Evolutionary conservation across 75 land plant species (phyloP).

Genomic region (Pinus tabuliformis): DNA sequence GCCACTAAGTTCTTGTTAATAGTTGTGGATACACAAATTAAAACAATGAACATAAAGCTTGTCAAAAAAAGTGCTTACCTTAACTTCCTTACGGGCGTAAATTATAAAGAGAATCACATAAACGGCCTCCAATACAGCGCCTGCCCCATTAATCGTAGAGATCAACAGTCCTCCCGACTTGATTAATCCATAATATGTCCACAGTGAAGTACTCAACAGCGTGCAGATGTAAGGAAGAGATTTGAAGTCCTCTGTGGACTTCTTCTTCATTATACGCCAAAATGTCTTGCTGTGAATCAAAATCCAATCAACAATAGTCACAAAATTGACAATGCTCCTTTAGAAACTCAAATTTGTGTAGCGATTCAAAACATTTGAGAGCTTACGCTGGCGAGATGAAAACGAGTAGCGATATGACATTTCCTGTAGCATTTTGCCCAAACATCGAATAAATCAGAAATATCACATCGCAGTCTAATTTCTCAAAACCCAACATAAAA

Average conservation of each 20-base stretch:
- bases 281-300: slow-evolving; percentile 51
- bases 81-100: slow-evolving; percentile 42
- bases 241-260: slow-evolving; percentile 65
- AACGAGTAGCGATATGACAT: slow-evolving; percentile 15
- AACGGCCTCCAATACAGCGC: slow-evolving; percentile 35
- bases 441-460: too few relatives aligned
- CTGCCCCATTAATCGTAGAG: slow-evolving; percentile 55
- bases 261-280: slow-evolving; percentile 53
- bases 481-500: too few relatives aligned
- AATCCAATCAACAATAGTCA: background rate
- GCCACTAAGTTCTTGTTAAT: too few relatives aligned
- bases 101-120: slow-evolving; percentile 57
- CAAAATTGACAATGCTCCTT: too few relatives aligned
- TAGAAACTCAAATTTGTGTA: background rate
- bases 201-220: slow-evolving; percentile 53
- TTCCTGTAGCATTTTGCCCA: too few relatives aligned
- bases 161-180: slow-evolving; percentile 60
- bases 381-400: slow-evolving; percentile 77
- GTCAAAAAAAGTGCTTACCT: slow-evolving; percentile 14
- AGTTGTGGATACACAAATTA: too few relatives aligned
- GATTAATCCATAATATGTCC: slow-evolving; percentile 65
- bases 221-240: slow-evolving; percentile 52
- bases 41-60: too few relatives aligned
- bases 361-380: background rate
- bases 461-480: too few relatives aligned